These are phyloP conservation scores for Sclerotinia nivalis DNA, from an alignment of 2,329 filamentous ascomycete species.

Conservation along the genomic window DNA sequence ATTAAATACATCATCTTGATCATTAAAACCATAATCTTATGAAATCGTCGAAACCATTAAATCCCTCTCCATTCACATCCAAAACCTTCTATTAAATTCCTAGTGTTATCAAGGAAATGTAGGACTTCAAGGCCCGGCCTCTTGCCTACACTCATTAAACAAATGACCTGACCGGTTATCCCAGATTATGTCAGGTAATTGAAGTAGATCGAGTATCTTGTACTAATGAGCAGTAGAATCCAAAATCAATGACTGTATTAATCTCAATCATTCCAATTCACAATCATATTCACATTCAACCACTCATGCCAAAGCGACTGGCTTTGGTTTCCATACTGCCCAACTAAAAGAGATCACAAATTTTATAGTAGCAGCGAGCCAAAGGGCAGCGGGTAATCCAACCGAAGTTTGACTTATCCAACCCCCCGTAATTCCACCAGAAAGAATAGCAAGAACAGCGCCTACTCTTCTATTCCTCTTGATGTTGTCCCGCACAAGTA, in stretches of 20 bases:
- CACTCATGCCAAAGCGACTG: slow-evolving; percentile 12
- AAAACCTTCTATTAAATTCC: background rate
- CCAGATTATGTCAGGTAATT: background rate
- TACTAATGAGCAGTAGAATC: background rate
- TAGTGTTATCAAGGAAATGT: background rate
- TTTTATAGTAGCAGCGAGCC: slow-evolving; percentile 52
- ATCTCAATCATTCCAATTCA: background rate
- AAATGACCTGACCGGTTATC: background rate
- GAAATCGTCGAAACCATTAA: background rate
- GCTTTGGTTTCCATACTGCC: slow-evolving; percentile 56
- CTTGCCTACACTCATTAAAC: background rate
- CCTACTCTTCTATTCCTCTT: slow-evolving; percentile 55
- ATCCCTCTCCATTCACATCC: background rate
- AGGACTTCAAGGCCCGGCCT: background rate
- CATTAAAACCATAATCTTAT: background rate
- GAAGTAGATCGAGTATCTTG: background rate
- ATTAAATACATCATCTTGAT: background rate
- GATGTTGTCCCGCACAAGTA: slow-evolving; percentile 50
- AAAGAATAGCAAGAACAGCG: slow-evolving; percentile 52
- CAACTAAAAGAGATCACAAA: slow-evolving; percentile 56
- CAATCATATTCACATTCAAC: background rate
- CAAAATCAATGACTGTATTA: background rate
- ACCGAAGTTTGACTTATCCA: slow-evolving; percentile 53
- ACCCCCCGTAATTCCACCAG: slow-evolving; percentile 56
- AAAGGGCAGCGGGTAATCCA: slow-evolving; percentile 53